Conservation (phyloP, 2,329 filamentous ascomycete species). For the Trichoderma sp. region DNA sequence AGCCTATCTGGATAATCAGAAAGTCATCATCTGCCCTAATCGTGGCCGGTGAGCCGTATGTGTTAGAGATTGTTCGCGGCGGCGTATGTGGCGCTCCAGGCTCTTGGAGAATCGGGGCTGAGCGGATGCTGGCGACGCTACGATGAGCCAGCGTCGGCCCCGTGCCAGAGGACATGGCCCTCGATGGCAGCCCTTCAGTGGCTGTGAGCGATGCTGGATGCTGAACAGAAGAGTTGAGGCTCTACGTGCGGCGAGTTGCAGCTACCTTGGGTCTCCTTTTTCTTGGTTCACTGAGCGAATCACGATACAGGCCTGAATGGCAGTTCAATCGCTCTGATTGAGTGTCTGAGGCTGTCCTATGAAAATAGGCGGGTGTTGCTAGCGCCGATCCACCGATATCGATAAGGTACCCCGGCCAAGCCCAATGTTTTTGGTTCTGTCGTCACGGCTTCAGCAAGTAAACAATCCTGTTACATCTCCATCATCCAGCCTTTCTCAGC, state of each 20-base stretch:
- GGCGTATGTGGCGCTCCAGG: constrained; percentile 61
- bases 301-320: neutral
- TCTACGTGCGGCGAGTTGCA: neutral
- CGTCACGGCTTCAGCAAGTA: constrained; percentile 28
- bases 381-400: constrained; percentile 33
- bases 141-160: constrained; percentile 56
- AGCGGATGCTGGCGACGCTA: constrained; percentile 59
- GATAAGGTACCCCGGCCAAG: neutral
- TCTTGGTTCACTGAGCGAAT: neutral
- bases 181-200: neutral
- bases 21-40: constrained; percentile 79
- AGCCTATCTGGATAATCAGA: constrained; percentile 79
- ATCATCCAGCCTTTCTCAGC: neutral
- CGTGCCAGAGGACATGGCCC: constrained; percentile 46
- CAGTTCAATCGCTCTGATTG: neutral
- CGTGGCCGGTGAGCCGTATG: constrained; percentile 61
- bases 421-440: constrained; percentile 22
- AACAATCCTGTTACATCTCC: neutral
- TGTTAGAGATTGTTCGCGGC: constrained; percentile 53
- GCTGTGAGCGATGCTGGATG: neutral
- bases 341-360: neutral
- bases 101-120: constrained; percentile 40
- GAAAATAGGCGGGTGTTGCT: constrained; percentile 13
- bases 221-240: neutral
- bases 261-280: neutral